These are phyloP conservation scores for Lolium rigidum DNA, from an alignment of 176 grass and related monocot species.

Conservation along the genomic window DNA sequence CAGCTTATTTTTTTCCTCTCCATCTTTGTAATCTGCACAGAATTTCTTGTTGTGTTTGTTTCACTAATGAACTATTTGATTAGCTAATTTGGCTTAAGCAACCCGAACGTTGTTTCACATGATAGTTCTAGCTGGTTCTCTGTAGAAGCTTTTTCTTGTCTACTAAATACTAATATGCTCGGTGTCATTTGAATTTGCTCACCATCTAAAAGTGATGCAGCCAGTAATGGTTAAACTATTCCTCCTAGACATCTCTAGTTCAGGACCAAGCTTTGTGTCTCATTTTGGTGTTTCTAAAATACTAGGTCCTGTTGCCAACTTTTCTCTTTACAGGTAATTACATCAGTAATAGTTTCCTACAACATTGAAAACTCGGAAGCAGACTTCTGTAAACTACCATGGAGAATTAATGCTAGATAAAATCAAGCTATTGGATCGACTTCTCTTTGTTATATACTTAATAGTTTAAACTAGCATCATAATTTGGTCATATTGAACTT, in stretches of 20 bases:
- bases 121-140: not conserved
- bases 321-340: not conserved
- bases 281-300: slow-evolving; percentile 16
- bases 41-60: not conserved
- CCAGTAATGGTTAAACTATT: not conserved
- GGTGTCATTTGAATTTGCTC: not conserved
- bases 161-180: slow-evolving; percentile 23
- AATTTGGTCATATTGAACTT: slow-evolving; percentile 18
- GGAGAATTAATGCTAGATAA: slow-evolving; percentile 12
- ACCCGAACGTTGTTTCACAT: not conserved
- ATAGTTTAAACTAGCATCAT: not conserved
- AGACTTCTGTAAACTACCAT: not conserved
- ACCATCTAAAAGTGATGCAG: not conserved
- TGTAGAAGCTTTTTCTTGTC: not conserved
- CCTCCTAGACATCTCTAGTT: slow-evolving; percentile 16
- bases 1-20: not conserved
- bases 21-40: not conserved
- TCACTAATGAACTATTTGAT: slow-evolving; percentile 11
- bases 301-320: not conserved
- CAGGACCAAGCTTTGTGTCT: slow-evolving; percentile 16
- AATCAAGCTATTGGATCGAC: not conserved
- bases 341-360: slow-evolving; percentile 12
- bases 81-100: slow-evolving; percentile 16
- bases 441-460: slow-evolving; percentile 1
- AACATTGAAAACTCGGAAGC: not conserved